Evolutionary conservation across 1,284 basidiomycete genomes (phyloP).

Genomic region (Inonotus hispidus): DNA sequence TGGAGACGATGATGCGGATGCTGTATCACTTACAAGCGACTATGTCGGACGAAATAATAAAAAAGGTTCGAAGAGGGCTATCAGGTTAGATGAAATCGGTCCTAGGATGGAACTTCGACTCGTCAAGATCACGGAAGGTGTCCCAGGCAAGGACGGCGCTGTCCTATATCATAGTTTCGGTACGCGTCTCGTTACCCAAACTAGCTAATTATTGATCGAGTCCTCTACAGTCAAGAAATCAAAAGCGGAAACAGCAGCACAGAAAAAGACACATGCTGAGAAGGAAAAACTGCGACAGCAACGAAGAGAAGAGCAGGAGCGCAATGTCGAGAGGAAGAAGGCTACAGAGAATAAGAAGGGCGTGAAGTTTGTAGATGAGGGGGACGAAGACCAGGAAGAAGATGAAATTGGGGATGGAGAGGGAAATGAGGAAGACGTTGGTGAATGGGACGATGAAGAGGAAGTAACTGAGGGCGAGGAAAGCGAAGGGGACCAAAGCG

Average conservation of each 20-base stretch:
- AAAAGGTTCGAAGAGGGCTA: slow-evolving; percentile 86
- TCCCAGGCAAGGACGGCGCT: slow-evolving; percentile 82
- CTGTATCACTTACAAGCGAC: slow-evolving; percentile 82
- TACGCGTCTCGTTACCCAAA: slow-evolving; percentile 38
- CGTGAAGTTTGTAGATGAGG: slow-evolving; percentile 24
- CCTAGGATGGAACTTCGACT: slow-evolving; percentile 91
- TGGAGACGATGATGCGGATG: slow-evolving; percentile 77
- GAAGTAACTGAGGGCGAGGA: slow-evolving; percentile 58
- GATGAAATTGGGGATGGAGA: slow-evolving; percentile 31
- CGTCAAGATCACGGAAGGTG: slow-evolving; percentile 94
- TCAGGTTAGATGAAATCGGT: slow-evolving; percentile 90
- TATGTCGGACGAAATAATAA: slow-evolving; percentile 95
- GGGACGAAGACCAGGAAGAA: slow-evolving; percentile 37
- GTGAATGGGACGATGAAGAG: slow-evolving; percentile 55
- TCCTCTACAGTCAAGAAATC: slow-evolving; percentile 78
- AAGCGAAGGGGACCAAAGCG: slow-evolving; percentile 33
- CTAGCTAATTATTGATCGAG: no score
- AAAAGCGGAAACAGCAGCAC: slow-evolving; percentile 60
- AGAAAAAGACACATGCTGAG: slow-evolving; percentile 70
- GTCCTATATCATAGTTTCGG: slow-evolving; percentile 92
- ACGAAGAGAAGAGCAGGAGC: slow-evolving; percentile 81
- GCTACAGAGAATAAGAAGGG: slow-evolving; percentile 26
- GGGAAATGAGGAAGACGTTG: slow-evolving; percentile 30
- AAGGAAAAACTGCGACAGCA: slow-evolving; percentile 71
- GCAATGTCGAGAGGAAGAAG: slow-evolving; percentile 81